Evolutionary conservation across 2,329 filamentous ascomycete genomes (phyloP).

Genomic region (Claviceps cyperi): DNA sequence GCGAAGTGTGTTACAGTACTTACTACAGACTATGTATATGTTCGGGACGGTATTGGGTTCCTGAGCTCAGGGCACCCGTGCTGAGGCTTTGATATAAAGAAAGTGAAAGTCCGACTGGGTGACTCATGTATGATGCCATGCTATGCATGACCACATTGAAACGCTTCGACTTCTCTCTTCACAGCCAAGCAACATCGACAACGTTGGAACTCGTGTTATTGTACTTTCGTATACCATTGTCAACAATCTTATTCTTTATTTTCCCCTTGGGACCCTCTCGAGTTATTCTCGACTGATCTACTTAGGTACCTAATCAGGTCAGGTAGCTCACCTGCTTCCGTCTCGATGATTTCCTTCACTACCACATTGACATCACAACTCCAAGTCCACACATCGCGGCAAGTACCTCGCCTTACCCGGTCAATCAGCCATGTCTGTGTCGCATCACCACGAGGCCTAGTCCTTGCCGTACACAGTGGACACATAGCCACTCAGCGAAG

Average conservation of each 20-base stretch:
- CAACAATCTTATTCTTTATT: neutral
- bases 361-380: slow-evolving; percentile 8
- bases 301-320: neutral
- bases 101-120: neutral
- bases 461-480: slow-evolving; percentile 4
- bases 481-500: slow-evolving; percentile 6
- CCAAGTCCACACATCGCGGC: slow-evolving; percentile 8
- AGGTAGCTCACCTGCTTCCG: neutral
- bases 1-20: too few species aligned
- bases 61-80: neutral
- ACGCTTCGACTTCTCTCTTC: neutral
- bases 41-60: too few species aligned
- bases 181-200: neutral
- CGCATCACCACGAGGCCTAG: slow-evolving; percentile 5
- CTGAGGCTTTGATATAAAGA: neutral
- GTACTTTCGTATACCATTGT: too few species aligned
- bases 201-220: neutral
- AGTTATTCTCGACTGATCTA: neutral
- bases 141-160: neutral
- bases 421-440: slow-evolving; percentile 3
- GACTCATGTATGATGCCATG: neutral
- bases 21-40: too few species aligned
- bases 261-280: neutral
- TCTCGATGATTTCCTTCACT: slow-evolving; percentile 15
- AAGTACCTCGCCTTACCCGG: slow-evolving; percentile 12